Conservation (phyloP, 768 basidiomycete species). For the Lactarius vividus region DNA sequence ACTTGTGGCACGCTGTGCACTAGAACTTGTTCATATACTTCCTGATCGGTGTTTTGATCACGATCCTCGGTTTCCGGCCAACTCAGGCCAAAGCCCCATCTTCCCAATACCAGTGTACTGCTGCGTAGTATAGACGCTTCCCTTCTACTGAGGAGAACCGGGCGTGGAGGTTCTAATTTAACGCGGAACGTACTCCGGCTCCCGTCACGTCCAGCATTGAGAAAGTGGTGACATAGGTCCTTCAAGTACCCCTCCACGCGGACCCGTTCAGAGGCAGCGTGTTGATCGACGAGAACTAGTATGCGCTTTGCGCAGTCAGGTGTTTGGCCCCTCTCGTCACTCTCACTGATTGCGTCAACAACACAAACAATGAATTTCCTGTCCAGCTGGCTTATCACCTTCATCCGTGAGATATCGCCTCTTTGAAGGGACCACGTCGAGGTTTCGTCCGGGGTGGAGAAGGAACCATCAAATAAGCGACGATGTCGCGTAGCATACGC, state of each 20-base stretch:
- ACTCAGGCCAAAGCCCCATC: slow-evolving; percentile 68
- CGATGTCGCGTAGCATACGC: background rate
- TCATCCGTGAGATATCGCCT: slow-evolving; percentile 53
- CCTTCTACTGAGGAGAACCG: slow-evolving; percentile 61
- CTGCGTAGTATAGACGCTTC: slow-evolving; percentile 52
- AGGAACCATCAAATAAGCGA: background rate
- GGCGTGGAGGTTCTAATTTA: slow-evolving; percentile 51
- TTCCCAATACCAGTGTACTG: slow-evolving; percentile 49
- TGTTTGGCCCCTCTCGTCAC: slow-evolving; percentile 26
- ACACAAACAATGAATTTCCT: slow-evolving; percentile 85
- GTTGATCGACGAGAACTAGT: slow-evolving; percentile 90
- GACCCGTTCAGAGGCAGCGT: slow-evolving; percentile 96
- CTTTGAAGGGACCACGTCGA: slow-evolving; percentile 40
- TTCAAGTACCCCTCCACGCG: slow-evolving; percentile 82
- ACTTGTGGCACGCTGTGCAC: slow-evolving; percentile 66
- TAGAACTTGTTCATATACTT: slow-evolving; percentile 61
- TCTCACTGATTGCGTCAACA: slow-evolving; percentile 36
- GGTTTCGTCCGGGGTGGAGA: slow-evolving; percentile 3
- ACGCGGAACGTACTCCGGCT: slow-evolving; percentile 38
- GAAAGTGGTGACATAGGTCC: slow-evolving; percentile 69
- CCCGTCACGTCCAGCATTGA: slow-evolving; percentile 34
- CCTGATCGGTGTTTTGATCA: slow-evolving; percentile 30
- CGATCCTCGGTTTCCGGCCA: slow-evolving; percentile 32
- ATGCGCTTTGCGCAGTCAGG: slow-evolving; percentile 27
- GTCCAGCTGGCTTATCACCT: slow-evolving; percentile 83